A percentile compares a stretch with the other conserved stretches of the same genome.
phyloP scores from a whole-genome alignment of 805 yeast species.

The Candida sakaeoensis region DNA sequence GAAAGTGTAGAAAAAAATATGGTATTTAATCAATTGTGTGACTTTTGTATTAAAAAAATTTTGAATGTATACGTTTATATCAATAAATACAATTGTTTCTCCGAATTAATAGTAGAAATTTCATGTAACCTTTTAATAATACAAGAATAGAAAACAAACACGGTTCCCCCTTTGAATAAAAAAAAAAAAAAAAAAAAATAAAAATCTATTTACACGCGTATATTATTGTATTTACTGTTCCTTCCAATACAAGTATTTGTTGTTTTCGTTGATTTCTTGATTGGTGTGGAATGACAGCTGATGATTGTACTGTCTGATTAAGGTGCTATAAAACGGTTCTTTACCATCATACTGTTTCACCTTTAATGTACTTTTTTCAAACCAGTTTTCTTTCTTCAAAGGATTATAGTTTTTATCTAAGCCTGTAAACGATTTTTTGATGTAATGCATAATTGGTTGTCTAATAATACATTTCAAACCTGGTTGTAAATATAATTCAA shows the following conservation, averaged over 20 bases:
- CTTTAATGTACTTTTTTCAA: constrained; percentile 17
- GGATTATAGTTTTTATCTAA: constrained; percentile 22
- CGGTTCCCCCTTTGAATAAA: neutral
- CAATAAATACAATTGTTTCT: no score
- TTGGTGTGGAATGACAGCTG: constrained; percentile 5
- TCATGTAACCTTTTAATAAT: no score
- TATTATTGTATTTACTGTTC: neutral
- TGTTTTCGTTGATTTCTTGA: constrained; percentile 10
- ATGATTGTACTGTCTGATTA: constrained; percentile 13
- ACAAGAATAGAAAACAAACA: no score
- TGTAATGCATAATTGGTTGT: constrained; percentile 45
- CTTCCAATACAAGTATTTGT: constrained; percentile 14
- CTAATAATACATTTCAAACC: constrained; percentile 54
- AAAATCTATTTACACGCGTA: neutral
- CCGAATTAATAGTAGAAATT: no score
- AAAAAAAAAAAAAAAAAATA: no score
- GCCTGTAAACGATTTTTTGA: constrained; percentile 34
- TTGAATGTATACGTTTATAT: no score
- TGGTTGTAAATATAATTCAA: constrained; percentile 48
- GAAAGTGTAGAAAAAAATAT: neutral
- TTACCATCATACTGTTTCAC: constrained; percentile 15
- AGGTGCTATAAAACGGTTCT: constrained; percentile 14
- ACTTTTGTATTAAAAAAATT: no score
- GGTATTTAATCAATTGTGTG: no score
- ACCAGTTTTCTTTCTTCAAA: constrained; percentile 17